Percentiles rank a stretch among this genome's conserved stretches.
These are phyloP conservation scores for Coniferiporia sulphurascens DNA, from an alignment of 1,284 basidiomycete genomes.

Conservation along the genomic window DNA sequence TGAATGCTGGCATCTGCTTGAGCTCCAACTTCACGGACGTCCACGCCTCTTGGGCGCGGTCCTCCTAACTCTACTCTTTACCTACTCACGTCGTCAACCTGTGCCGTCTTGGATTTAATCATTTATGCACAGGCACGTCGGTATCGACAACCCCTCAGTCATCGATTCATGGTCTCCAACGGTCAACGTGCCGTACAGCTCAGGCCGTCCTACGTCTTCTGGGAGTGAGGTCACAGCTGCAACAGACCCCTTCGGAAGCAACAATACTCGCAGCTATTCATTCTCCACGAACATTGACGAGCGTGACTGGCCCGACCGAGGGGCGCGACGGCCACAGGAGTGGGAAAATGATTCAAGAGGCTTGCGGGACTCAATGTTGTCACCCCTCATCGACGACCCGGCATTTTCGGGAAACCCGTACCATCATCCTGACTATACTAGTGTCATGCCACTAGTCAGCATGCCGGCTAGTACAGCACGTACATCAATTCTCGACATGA, in stretches of 20 bases:
- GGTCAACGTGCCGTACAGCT: not conserved
- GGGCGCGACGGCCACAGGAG: not conserved
- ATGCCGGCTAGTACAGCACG: not conserved
- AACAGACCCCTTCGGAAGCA: not conserved
- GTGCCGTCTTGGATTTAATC: not conserved
- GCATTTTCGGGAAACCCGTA: constrained; percentile 34
- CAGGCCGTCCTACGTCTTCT: not conserved
- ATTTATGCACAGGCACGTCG: not conserved
- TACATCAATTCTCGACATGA: not conserved
- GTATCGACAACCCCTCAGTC: not conserved
- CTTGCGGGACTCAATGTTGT: not conserved
- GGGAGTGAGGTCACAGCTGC: not conserved
- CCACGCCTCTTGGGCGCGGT: not conserved
- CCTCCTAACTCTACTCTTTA: not conserved
- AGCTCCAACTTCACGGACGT: not conserved
- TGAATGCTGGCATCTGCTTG: not conserved
- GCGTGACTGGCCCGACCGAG: not conserved
- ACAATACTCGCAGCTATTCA: not conserved
- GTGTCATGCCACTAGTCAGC: constrained; percentile 14
- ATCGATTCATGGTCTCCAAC: not conserved
- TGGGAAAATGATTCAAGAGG: not conserved
- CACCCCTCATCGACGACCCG: constrained; percentile 27
- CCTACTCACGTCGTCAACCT: not conserved
- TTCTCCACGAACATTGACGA: not conserved
- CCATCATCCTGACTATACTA: constrained; percentile 30